phyloP scores from a whole-genome alignment of 2,329 filamentous ascomycete species.

The Botryotinia calthae region DNA sequence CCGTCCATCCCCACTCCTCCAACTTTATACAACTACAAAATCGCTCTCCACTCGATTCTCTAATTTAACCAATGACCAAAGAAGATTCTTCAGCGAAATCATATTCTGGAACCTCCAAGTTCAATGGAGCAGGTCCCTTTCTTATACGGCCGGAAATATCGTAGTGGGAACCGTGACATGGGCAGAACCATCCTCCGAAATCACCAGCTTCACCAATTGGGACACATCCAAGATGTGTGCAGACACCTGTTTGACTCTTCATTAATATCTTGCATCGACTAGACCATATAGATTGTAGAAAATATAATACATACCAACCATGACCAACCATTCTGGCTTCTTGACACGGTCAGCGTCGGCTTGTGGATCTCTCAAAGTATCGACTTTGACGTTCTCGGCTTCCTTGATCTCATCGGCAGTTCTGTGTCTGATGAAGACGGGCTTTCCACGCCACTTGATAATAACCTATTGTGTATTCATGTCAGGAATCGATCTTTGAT shows the following conservation, averaged over 20 bases:
- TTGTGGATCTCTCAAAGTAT: slow-evolving; percentile 86
- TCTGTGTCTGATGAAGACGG: slow-evolving; percentile 99
- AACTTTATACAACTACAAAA: slow-evolving; percentile 22
- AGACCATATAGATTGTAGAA: neutral
- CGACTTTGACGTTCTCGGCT: slow-evolving; percentile 83
- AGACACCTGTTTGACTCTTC: slow-evolving; percentile 67
- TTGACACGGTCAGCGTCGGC: slow-evolving; percentile 88
- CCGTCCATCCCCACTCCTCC: slow-evolving; percentile 10
- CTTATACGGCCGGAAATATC: slow-evolving; percentile 98
- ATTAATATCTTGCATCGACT: slow-evolving; percentile 28
- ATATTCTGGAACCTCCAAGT: slow-evolving; percentile 92
- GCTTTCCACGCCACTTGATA: slow-evolving; percentile 99
- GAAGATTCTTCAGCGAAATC: slow-evolving; percentile 88
- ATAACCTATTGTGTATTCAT: slow-evolving; percentile 64
- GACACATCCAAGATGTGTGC: slow-evolving; percentile 98
- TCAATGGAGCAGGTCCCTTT: slow-evolving; percentile 94
- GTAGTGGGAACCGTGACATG: slow-evolving; percentile 99
- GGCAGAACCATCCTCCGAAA: slow-evolving; percentile 99
- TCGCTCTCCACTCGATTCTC: neutral
- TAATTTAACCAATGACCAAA: slow-evolving; percentile 84
- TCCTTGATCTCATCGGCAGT: slow-evolving; percentile 90
- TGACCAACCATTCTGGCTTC: slow-evolving; percentile 98
- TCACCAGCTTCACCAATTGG: slow-evolving; percentile 98
- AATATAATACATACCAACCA: slow-evolving; percentile 68
- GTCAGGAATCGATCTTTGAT: neutral